A percentile compares a stretch with the other conserved stretches of the same genome.
These are phyloP conservation scores for Parastagonospora nodorum DNA, from an alignment of 2,329 filamentous ascomycete genomes.

Conservation along the genomic window DNA sequence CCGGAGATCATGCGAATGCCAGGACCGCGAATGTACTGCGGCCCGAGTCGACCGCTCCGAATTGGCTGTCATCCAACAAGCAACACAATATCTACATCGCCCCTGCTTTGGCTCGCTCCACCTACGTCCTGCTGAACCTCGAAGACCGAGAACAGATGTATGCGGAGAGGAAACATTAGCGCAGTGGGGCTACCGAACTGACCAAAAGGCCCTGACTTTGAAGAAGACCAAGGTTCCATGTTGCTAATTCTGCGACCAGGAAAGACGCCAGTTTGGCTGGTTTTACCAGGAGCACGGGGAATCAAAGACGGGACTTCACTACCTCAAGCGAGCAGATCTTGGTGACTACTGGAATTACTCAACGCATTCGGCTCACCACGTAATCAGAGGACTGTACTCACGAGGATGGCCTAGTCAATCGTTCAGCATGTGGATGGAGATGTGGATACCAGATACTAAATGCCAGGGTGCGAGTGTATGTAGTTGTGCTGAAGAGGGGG, in stretches of 20 bases:
- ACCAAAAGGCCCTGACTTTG: neutral
- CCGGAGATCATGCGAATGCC: conserved; percentile 14
- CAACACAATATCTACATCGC: neutral
- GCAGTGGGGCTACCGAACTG: neutral
- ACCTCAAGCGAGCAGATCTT: conserved; percentile 8
- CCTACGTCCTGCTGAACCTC: neutral
- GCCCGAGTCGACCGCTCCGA: conserved; percentile 9
- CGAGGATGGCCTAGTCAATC: neutral
- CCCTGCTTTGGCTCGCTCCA: neutral
- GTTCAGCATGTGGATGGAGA: conserved; percentile 12
- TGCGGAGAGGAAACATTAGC: too few species aligned
- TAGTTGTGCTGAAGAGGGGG: neutral
- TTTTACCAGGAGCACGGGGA: conserved; percentile 1
- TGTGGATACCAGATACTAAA: conserved; percentile 18
- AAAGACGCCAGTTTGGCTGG: conserved; percentile 17
- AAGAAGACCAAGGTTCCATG: neutral
- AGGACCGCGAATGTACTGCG: conserved; percentile 21
- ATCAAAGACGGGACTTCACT: conserved; percentile 10
- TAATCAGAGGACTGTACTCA: neutral
- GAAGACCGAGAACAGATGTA: too few species aligned
- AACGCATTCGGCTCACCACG: conserved; percentile 6
- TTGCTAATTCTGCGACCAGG: neutral
- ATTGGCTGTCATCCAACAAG: neutral
- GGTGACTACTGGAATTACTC: conserved; percentile 16
- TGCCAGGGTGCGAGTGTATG: neutral